Conservation (phyloP, 2,329 filamentous ascomycete species). For the Erysiphe neolycopersici region DNA sequence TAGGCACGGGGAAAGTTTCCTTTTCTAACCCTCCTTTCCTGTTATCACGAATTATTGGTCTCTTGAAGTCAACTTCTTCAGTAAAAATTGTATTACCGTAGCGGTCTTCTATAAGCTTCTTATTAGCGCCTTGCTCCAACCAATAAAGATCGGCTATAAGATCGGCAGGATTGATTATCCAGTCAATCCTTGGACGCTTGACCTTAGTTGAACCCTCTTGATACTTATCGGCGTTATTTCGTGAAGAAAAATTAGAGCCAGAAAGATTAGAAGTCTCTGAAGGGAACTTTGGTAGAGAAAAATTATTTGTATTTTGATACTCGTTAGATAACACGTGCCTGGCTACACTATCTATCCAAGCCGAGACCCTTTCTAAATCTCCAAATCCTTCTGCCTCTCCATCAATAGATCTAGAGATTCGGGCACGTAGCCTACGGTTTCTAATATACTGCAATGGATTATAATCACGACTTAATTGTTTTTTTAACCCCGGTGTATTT, state of each 20-base stretch:
- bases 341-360: constrained; percentile 47
- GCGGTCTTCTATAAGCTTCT: constrained; percentile 53
- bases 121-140: constrained; percentile 63
- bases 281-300: neutral
- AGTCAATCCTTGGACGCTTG: constrained; percentile 54
- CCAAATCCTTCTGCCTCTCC: constrained; percentile 52
- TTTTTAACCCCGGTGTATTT: neutral
- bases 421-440: constrained; percentile 60
- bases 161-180: constrained; percentile 61
- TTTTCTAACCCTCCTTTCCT: too few relatives aligned
- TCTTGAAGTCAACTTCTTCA: constrained; percentile 14
- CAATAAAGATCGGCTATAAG: constrained; percentile 76
- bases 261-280: constrained; percentile 10
- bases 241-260: constrained; percentile 14
- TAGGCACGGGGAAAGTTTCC: neutral
- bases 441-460: constrained; percentile 84
- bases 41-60: constrained; percentile 8
- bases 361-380: constrained; percentile 40
- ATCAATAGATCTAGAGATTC: constrained; percentile 50
- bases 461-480: constrained; percentile 38
- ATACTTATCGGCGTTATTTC: constrained; percentile 14
- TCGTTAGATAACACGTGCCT: constrained; percentile 6
- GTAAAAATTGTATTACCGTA: constrained; percentile 49
- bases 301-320: constrained; percentile 2
- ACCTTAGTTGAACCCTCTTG: constrained; percentile 21